Evolutionary conservation across 352 stramenopile species (phyloP).

Genomic region (Phytophthora hybrid): DNA sequence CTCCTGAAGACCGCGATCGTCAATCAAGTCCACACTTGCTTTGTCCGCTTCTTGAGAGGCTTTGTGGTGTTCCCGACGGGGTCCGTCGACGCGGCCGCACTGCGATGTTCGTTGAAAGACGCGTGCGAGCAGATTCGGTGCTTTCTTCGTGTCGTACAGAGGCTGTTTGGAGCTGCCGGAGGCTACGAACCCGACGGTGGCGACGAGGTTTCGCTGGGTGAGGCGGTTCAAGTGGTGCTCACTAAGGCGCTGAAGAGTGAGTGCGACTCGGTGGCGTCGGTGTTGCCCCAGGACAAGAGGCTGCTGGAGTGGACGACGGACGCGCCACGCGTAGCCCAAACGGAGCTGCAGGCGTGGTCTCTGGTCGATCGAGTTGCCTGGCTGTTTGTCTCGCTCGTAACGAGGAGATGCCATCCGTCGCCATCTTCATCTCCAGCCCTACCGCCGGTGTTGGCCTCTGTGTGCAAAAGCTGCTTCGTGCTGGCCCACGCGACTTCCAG

Average conservation of each 20-base stretch:
- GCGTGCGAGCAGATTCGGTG: constrained; percentile 23
- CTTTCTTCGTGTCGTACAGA: constrained; percentile 25
- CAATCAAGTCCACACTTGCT: constrained; percentile 15
- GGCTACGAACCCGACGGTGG: neutral
- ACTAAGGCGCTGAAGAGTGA: constrained; percentile 20
- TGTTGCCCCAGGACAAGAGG: constrained; percentile 34
- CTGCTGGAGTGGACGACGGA: constrained; percentile 27
- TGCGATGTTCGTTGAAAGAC: constrained; percentile 28
- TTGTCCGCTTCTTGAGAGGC: constrained; percentile 26
- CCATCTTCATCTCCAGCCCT: neutral
- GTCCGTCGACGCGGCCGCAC: neutral
- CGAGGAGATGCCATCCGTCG: constrained; percentile 19
- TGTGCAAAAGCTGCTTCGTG: constrained; percentile 35
- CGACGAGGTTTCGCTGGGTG: constrained; percentile 12
- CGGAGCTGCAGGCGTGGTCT: constrained; percentile 31
- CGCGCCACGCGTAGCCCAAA: constrained; percentile 7
- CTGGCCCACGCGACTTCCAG: neutral
- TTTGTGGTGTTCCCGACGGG: constrained; percentile 17
- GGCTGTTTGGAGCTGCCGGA: constrained; percentile 22
- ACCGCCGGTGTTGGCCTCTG: constrained; percentile 19
- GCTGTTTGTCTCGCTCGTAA: constrained; percentile 34
- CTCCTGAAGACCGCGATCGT: constrained; percentile 20
- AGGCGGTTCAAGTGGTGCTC: constrained; percentile 20
- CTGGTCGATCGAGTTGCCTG: constrained; percentile 38
- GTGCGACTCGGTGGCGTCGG: constrained; percentile 7